phyloP scores from a whole-genome alignment of 352 stramenopile genomes.

The Pythium chondricola region DNA sequence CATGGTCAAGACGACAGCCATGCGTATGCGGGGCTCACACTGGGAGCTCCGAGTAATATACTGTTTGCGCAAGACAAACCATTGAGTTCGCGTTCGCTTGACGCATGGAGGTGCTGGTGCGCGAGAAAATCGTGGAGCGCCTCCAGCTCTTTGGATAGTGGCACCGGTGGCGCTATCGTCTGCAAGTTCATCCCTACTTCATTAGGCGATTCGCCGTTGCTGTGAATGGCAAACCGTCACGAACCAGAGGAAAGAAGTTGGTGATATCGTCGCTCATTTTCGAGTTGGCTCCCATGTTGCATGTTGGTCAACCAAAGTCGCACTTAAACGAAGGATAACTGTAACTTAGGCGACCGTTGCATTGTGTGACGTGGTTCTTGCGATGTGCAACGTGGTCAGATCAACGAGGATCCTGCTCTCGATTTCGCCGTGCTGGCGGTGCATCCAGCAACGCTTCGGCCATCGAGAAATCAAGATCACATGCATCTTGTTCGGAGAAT shows the following conservation, averaged over 20 bases:
- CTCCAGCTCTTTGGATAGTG: conserved; percentile 46
- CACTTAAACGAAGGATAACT: background rate
- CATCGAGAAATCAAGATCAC: too few species aligned
- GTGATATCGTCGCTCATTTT: background rate
- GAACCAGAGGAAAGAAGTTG: background rate
- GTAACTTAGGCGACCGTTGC: background rate
- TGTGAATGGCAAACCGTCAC: too few species aligned
- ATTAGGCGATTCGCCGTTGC: too few species aligned
- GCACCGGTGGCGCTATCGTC: conserved; percentile 42
- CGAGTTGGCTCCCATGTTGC: background rate
- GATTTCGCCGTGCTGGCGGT: too few species aligned
- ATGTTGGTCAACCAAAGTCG: too few species aligned
- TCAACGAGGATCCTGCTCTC: too few species aligned
- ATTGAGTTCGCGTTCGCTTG: conserved; percentile 35
- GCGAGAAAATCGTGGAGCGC: conserved; percentile 52
- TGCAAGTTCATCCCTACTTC: conserved; percentile 19
- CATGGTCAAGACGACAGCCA: too few species aligned
- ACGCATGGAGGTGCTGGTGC: conserved; percentile 30
- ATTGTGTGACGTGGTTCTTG: too few species aligned
- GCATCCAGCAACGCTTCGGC: too few species aligned
- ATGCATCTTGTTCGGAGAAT: too few species aligned
- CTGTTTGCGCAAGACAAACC: conserved; percentile 25
- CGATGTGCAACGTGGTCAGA: too few species aligned
- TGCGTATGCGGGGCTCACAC: background rate
- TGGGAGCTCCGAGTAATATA: background rate